Conservation (phyloP, 2,329 filamentous ascomycete genomes). For the Raffaelea ambrosiae region DNA sequence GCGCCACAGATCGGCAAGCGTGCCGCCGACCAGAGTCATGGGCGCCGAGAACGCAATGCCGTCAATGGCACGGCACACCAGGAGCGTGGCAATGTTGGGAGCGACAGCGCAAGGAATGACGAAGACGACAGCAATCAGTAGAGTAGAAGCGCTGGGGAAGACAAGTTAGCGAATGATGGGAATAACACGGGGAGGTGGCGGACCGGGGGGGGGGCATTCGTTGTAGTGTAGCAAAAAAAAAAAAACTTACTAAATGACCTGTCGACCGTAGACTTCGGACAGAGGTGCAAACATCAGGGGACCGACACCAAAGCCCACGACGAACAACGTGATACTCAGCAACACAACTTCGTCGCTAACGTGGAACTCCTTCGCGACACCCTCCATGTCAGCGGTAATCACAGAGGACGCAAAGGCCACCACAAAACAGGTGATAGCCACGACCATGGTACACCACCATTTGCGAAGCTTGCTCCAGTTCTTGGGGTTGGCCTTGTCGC, state of each 20-base stretch:
- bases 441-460: constrained; percentile 81
- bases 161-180: background rate
- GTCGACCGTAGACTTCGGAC: constrained; percentile 65
- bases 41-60: constrained; percentile 79
- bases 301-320: constrained; percentile 72
- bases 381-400: constrained; percentile 66
- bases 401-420: constrained; percentile 65
- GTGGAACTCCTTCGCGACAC: constrained; percentile 53
- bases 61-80: constrained; percentile 69
- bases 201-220: too few relatives aligned
- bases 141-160: constrained; percentile 42
- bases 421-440: constrained; percentile 67
- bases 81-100: constrained; percentile 65
- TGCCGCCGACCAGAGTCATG: constrained; percentile 80
- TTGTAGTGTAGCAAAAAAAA: background rate
- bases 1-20: constrained; percentile 74
- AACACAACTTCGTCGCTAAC: constrained; percentile 67
- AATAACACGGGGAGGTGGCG: too few relatives aligned
- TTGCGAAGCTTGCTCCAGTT: constrained; percentile 74
- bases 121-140: constrained; percentile 66
- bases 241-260: constrained; percentile 24
- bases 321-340: constrained; percentile 66
- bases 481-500: constrained; percentile 73
- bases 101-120: constrained; percentile 72
- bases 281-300: constrained; percentile 75